These are phyloP conservation scores for Alternaria triticina DNA, from an alignment of 2,329 filamentous ascomycete genomes.

Conservation along the genomic window DNA sequence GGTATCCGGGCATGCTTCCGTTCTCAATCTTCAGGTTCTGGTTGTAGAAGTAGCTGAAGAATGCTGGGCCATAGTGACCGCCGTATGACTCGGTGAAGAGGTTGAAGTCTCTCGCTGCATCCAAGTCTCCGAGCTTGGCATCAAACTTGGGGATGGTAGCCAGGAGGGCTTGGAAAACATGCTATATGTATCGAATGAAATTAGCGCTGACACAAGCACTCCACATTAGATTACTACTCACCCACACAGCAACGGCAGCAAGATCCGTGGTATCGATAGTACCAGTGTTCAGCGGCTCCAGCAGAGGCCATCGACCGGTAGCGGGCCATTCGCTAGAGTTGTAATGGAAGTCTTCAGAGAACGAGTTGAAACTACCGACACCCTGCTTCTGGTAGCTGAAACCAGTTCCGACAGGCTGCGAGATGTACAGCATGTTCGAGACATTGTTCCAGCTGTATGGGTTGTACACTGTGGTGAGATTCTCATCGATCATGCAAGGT, in stretches of 20 bases:
- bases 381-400: constrained; percentile 53
- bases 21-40: constrained; percentile 63
- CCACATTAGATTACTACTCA: constrained; percentile 17
- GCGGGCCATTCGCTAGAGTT: constrained; percentile 51
- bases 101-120: constrained; percentile 53
- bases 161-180: constrained; percentile 31
- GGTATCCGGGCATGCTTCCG: constrained; percentile 55
- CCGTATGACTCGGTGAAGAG: constrained; percentile 63
- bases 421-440: constrained; percentile 67
- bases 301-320: constrained; percentile 56
- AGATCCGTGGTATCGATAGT: constrained; percentile 62
- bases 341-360: constrained; percentile 54
- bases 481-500: constrained; percentile 26
- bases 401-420: constrained; percentile 65
- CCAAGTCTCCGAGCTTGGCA: constrained; percentile 43
- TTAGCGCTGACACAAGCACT: neutral
- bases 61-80: constrained; percentile 61
- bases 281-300: constrained; percentile 53
- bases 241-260: constrained; percentile 54
- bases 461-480: constrained; percentile 52
- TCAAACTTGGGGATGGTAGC: constrained; percentile 31
- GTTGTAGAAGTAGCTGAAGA: constrained; percentile 64
- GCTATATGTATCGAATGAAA: constrained; percentile 5
- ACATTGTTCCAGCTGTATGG: constrained; percentile 66
- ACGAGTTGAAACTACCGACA: constrained; percentile 43